phyloP scores from a whole-genome alignment of 2,329 filamentous ascomycete genomes.

The Pyricularia sp. region DNA sequence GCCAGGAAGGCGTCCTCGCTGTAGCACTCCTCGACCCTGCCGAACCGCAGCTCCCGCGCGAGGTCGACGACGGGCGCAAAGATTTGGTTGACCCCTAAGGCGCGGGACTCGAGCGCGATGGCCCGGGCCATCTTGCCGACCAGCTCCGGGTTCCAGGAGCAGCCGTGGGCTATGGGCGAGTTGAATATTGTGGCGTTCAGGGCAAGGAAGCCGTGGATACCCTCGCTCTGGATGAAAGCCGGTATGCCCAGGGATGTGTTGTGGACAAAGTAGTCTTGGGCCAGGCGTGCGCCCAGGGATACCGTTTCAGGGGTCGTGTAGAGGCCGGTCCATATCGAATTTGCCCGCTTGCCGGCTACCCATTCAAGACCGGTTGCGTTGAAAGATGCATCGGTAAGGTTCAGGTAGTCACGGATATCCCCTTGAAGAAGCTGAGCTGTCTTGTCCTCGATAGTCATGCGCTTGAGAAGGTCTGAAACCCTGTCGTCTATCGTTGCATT shows the following conservation, averaged over 20 bases:
- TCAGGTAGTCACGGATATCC: conserved; percentile 66
- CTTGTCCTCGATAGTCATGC: conserved; percentile 71
- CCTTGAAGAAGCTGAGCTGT: conserved; percentile 59
- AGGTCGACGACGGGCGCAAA: conserved; percentile 65
- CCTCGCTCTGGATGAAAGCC: conserved; percentile 64
- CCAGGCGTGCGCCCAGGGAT: conserved; percentile 50
- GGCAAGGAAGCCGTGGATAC: conserved; percentile 63
- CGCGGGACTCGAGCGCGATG: conserved; percentile 56
- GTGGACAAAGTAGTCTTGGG: conserved; percentile 59
- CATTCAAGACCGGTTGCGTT: conserved; percentile 58
- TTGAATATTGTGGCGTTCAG: conserved; percentile 73
- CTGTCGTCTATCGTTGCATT: conserved; percentile 52
- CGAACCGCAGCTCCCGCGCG: conserved; percentile 61
- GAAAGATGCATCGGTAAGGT: conserved; percentile 55
- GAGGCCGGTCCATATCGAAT: conserved; percentile 64
- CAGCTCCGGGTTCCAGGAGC: conserved; percentile 58
- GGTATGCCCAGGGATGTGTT: conserved; percentile 63
- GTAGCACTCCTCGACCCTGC: conserved; percentile 65
- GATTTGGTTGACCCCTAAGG: conserved; percentile 63
- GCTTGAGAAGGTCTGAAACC: conserved; percentile 56
- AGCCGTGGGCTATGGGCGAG: conserved; percentile 63
- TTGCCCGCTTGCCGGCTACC: conserved; percentile 57
- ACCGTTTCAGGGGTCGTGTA: conserved; percentile 56
- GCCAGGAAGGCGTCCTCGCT: conserved; percentile 60
- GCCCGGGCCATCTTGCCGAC: conserved; percentile 56